A percentile compares a stretch with the other conserved stretches of the same genome.
Conservation (phyloP, 164 flowering plant genomes). For the Amborella trichopoda region DNA sequence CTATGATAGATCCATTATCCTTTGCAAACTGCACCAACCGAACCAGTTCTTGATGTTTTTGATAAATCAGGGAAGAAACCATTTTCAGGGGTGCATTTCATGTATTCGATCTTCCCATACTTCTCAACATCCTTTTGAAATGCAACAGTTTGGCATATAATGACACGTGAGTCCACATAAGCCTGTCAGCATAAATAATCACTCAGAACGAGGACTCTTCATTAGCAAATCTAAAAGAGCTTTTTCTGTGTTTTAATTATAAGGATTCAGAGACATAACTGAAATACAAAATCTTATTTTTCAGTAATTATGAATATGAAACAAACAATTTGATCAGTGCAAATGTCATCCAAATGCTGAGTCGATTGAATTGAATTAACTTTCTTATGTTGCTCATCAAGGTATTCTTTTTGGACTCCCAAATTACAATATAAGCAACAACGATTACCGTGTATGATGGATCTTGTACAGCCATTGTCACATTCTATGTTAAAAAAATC, state of each 20-base stretch:
- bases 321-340: no score
- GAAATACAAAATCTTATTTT: no score
- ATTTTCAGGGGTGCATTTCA: slow-evolving; percentile 85
- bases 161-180: slow-evolving; percentile 93
- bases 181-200: slow-evolving; percentile 70
- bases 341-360: no score
- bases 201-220: no score
- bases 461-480: slow-evolving; percentile 86
- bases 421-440: no score
- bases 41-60: slow-evolving; percentile 32
- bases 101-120: slow-evolving; percentile 79
- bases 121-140: slow-evolving; percentile 65
- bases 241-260: no score
- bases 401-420: no score
- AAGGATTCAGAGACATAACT: no score
- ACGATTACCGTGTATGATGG: slow-evolving; percentile 85
- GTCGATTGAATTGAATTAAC: no score
- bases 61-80: slow-evolving; percentile 89
- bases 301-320: no score
- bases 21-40: slow-evolving; percentile 76
- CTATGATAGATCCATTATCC: slow-evolving; percentile 82
- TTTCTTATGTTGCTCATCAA: no score
- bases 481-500: slow-evolving; percentile 77
- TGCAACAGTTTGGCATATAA: slow-evolving; percentile 85
- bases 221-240: no score